These are phyloP conservation scores for Punctularia strigosozonata DNA, from an alignment of 768 basidiomycete species.

Conservation along the genomic window DNA sequence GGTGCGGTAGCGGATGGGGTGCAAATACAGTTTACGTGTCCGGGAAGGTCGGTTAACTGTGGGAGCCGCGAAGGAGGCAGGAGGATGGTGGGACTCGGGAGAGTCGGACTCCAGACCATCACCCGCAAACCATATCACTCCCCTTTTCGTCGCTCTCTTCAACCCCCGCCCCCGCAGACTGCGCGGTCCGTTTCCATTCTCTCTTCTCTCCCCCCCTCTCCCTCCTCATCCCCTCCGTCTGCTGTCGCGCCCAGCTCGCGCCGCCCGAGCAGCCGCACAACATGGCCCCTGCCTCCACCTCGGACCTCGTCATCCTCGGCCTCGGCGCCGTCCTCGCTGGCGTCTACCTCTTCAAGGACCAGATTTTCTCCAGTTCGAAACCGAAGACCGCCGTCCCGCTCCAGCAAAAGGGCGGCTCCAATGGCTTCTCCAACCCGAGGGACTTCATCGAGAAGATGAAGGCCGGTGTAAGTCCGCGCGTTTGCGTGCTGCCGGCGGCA, in stretches of 20 bases:
- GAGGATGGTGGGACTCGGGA: slow-evolving; percentile 8
- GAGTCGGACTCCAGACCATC: too few relatives aligned
- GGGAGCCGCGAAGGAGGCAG: slow-evolving; percentile 11
- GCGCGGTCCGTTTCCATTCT: slow-evolving; percentile 5
- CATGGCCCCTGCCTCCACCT: slow-evolving; percentile 54
- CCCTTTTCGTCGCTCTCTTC: slow-evolving; percentile 6
- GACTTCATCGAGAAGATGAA: slow-evolving; percentile 95
- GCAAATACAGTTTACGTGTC: too few relatives aligned
- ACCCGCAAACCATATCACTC: not conserved
- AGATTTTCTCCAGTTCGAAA: slow-evolving; percentile 58
- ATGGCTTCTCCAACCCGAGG: slow-evolving; percentile 78
- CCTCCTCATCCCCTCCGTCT: slow-evolving; percentile 4
- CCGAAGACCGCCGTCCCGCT: slow-evolving; percentile 38
- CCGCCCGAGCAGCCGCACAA: slow-evolving; percentile 7
- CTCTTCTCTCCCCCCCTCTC: slow-evolving; percentile 5
- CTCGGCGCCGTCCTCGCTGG: slow-evolving; percentile 69
- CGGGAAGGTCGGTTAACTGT: too few relatives aligned
- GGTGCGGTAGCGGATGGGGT: too few relatives aligned
- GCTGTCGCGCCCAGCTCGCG: slow-evolving; percentile 1
- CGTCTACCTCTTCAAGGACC: slow-evolving; percentile 75
- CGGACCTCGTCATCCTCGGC: slow-evolving; percentile 62
- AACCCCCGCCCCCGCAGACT: slow-evolving; percentile 1
- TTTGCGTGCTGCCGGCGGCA: not conserved
- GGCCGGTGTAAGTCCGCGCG: slow-evolving; percentile 56
- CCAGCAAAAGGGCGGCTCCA: slow-evolving; percentile 30